Evolutionary conservation across 192 early-diverging fungal genomes (phyloP), one percentile per base, ranked within the genome.

Genomic region (Coemansia biformis): DNA sequence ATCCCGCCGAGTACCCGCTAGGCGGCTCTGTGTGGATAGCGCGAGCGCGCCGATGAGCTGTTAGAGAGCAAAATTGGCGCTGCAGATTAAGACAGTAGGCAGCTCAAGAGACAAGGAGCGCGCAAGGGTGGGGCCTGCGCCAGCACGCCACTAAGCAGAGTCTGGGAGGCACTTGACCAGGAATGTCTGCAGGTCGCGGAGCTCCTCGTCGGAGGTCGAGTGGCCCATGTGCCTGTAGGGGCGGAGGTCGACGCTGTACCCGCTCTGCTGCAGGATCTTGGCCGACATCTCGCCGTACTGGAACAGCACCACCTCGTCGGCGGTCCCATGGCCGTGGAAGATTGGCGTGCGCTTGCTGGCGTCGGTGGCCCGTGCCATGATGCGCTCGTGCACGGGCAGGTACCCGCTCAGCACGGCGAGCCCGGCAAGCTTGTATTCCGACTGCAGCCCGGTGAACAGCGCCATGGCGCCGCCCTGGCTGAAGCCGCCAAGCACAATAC

Each of bases 401-500:
- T 91, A 98, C 3, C 86, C 87, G 60, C 87, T 90, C 22, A 95
- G 64, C 7, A 73, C 81, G 21, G 83, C 74, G 24, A 90, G 75
- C 1, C 84, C 90, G 9, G 63, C 87, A 4, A 89, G 64, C 48
- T 81, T 80, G 37, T 75, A 62, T 46, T 83, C 84, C 6, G 83
- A 79, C 23, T 85, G 84, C 51, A 95, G 59, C 5, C 76, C 81
- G 8, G 80, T 79, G 47, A 88, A 59, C 33, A 95, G 62, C 10
- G 86, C 43, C 73, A 92, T 77, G 0, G 85, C 92, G n/a, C 78
- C 76, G 34, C 85, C 91, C 66, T 98, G 96, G 17, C 91, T 93
- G 51, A 98, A 98, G 0, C 96, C 96, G 43, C 90, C 92, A 14
- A 98, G 36, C 30, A 96, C 83, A 38, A 98, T 98, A 14, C 90